Percentiles rank a stretch among this genome's conserved stretches.
phyloP scores from a whole-genome alignment of 305 asterid genomes.

The Petunia hybrid region DNA sequence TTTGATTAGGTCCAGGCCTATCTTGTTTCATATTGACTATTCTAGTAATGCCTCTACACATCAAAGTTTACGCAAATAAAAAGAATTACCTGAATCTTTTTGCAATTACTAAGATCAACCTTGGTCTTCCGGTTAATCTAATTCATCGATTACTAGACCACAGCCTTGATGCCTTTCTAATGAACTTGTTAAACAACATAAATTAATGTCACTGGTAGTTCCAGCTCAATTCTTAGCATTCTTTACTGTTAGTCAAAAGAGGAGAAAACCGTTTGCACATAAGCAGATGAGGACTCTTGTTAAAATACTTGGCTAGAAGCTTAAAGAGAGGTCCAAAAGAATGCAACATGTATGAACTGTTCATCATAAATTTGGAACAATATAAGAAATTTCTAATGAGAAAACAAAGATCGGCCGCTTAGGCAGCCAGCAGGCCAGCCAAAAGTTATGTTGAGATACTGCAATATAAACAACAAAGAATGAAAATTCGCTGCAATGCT shows the following conservation, averaged over 20 bases:
- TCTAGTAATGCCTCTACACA: no score
- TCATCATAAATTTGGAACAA: neutral
- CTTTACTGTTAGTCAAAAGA: neutral
- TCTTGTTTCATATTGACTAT: no score
- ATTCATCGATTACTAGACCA: neutral
- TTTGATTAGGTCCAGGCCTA: no score
- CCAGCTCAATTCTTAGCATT: neutral
- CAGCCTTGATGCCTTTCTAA: neutral
- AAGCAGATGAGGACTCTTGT: neutral
- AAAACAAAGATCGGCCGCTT: neutral
- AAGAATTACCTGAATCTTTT: no score
- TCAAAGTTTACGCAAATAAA: no score
- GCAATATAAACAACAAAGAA: constrained; percentile 11
- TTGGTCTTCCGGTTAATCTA: no score
- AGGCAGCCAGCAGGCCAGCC: neutral
- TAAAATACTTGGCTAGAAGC: neutral
- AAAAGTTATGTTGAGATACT: neutral
- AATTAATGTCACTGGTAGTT: neutral
- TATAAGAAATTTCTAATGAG: neutral
- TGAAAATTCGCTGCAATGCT: neutral
- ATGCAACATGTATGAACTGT: neutral
- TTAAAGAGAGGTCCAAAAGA: neutral
- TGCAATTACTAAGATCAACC: no score
- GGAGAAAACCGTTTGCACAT: neutral
- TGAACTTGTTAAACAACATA: neutral